Evolutionary conservation across 805 yeast genomes (phyloP).

Genomic region (Yarrowia deformans): DNA sequence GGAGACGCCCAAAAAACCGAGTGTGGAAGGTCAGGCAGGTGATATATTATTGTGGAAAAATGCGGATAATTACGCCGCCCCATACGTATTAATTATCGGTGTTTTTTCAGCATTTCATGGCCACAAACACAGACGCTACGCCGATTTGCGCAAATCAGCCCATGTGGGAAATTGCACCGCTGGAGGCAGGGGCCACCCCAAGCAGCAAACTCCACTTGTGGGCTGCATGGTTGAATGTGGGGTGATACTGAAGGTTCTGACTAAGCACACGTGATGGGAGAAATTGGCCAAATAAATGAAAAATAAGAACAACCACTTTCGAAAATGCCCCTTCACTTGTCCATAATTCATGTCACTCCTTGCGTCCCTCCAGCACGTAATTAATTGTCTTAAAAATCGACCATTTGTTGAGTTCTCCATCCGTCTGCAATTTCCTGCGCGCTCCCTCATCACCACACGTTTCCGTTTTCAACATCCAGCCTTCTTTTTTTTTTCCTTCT

Average conservation of each 20-base stretch:
- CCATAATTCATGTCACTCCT: constrained; percentile 5
- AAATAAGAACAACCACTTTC: background rate
- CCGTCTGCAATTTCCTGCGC: too few relatives aligned
- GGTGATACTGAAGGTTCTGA: constrained; percentile 32
- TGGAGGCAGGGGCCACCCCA: constrained; percentile 36
- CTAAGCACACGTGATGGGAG: constrained; percentile 20
- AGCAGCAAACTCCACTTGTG: constrained; percentile 35
- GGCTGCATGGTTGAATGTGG: constrained; percentile 33
- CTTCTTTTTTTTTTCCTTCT: too few relatives aligned
- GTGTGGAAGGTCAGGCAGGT: background rate
- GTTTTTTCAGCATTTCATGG: background rate
- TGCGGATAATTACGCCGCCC: background rate
- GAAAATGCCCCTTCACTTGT: background rate
- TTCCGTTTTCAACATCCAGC: background rate
- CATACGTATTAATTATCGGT: background rate
- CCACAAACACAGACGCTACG: background rate
- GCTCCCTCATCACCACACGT: background rate
- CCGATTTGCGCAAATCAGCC: background rate
- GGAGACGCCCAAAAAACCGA: constrained; percentile 9
- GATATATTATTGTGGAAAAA: constrained; percentile 7
- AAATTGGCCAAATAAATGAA: background rate
- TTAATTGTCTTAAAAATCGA: background rate
- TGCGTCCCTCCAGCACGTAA: background rate
- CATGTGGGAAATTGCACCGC: constrained; percentile 31
- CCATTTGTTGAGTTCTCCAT: too few relatives aligned